A percentile compares a stretch with the other conserved stretches of the same genome.
These are phyloP conservation scores for barley (Hordeum vulgare) DNA, from an alignment of 176 grass and related monocot species.

Conservation along the genomic window DNA sequence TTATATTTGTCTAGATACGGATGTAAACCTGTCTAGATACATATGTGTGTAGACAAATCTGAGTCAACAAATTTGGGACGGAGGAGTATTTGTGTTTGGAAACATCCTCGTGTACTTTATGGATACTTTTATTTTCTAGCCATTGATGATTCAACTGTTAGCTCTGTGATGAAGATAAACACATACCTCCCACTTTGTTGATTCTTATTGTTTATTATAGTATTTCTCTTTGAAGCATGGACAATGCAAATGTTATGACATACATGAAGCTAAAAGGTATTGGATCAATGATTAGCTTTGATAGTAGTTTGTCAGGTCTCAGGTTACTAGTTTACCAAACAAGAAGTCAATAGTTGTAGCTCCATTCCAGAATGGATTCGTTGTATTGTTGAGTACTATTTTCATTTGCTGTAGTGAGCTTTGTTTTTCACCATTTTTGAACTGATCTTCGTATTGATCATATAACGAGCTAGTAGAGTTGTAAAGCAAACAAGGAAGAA, in stretches of 20 bases:
- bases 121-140: background rate
- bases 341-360: background rate
- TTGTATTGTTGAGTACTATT: no score
- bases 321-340: background rate
- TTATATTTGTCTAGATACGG: no score
- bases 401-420: background rate
- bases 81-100: background rate
- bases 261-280: conserved; percentile 3
- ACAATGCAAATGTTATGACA: background rate
- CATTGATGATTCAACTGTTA: background rate
- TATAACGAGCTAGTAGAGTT: background rate
- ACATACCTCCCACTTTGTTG: background rate
- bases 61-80: no score
- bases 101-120: background rate
- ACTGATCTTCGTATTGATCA: background rate
- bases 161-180: background rate
- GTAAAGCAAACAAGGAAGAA: background rate
- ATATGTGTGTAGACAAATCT: no score
- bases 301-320: background rate
- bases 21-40: no score
- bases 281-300: background rate
- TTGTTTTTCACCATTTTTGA: background rate
- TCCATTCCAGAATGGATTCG: no score
- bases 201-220: background rate
- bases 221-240: background rate